Percentiles rank a stretch among this genome's conserved stretches.
Evolutionary conservation across 148 eudicot genomes (phyloP).

Genomic region (Cornus kousa): DNA sequence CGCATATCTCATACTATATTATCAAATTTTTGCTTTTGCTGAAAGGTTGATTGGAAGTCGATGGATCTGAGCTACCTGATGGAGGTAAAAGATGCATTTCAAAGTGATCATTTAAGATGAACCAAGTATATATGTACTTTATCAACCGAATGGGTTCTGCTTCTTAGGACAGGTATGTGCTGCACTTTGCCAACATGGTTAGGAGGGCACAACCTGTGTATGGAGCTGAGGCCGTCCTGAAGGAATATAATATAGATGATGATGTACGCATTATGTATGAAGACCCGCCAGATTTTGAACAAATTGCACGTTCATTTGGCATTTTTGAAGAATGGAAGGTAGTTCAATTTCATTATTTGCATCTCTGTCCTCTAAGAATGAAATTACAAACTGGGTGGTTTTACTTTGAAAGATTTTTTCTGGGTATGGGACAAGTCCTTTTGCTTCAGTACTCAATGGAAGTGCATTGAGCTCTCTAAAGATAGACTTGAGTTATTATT

Average conservation of each 20-base stretch:
- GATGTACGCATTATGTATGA: constrained; percentile 76
- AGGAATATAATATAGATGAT: constrained; percentile 60
- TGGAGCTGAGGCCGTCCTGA: constrained; percentile 52
- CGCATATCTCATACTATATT: not conserved
- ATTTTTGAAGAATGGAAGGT: constrained; percentile 99
- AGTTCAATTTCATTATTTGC: constrained; percentile 10
- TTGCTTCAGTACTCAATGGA: not conserved
- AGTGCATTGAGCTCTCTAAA: not conserved
- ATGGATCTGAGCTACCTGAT: constrained; percentile 88
- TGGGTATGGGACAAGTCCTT: not conserved
- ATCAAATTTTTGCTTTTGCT: constrained; percentile 18
- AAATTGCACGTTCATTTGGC: constrained; percentile 78
- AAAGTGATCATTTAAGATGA: not conserved
- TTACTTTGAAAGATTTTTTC: not conserved
- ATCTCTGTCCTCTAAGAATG: not conserved
- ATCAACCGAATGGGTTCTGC: not conserved
- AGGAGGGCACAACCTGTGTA: constrained; percentile 60
- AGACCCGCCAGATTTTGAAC: constrained; percentile 68
- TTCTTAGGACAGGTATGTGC: constrained; percentile 63
- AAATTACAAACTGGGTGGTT: not conserved
- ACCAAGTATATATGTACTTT: not conserved
- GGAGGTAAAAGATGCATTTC: constrained; percentile 53
- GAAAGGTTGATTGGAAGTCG: constrained; percentile 89
- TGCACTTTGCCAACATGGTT: constrained; percentile 69
- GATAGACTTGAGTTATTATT: not conserved